Evolutionary conservation across 2,329 filamentous ascomycete genomes (phyloP), one percentile per base, ranked within the genome.

Genomic region (Aspergillus intermedius): DNA sequence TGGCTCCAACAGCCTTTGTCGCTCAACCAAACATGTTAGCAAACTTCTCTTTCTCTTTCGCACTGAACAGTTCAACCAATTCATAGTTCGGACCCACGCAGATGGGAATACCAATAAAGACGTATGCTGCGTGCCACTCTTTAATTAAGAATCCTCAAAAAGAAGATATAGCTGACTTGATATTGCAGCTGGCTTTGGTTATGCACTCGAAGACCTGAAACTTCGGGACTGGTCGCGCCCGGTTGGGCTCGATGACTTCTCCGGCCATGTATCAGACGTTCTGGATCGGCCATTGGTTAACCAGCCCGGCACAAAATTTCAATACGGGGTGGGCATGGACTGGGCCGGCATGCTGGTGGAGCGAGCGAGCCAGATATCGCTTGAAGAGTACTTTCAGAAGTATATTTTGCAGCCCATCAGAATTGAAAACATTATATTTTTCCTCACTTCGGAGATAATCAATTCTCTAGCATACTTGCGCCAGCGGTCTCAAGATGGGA

Each of bases 301-400:
- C 55, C 82, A 87, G 53, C 84, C 84, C 0, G 83, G 84, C 0
- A 74, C 76, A 25, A 70, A 69, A 3, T 87, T 80, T 79, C 75
- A 81, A 49, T 86, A 86, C 23, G 77, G 79, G 2, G 75, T 79
- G 21, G 66, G 66, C 17, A 68, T 79, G 12, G 78, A 81, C 58
- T 81, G 77, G 77, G 78, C 74, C 0, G 77, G 78, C 3, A 59
- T 75, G 2, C 65, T 74, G 0, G 60, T 80, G 4, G 72, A 79
- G 54, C 66, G 78, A 9, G 69, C 63, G 0, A 72, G 70, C 0
- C 72, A 73, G 1, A 52, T 70, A 4, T 61, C 57, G 2, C 68
- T 80, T 4, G 15, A 40, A 21, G 7, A 40, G 3, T 40, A 40
- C 15, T 19, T 40, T 12, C 37, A 40, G 13, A 40, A 15, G 15